These are phyloP conservation scores for Ogataea pilisensis DNA, from an alignment of 805 yeast genomes.

Conservation along the genomic window DNA sequence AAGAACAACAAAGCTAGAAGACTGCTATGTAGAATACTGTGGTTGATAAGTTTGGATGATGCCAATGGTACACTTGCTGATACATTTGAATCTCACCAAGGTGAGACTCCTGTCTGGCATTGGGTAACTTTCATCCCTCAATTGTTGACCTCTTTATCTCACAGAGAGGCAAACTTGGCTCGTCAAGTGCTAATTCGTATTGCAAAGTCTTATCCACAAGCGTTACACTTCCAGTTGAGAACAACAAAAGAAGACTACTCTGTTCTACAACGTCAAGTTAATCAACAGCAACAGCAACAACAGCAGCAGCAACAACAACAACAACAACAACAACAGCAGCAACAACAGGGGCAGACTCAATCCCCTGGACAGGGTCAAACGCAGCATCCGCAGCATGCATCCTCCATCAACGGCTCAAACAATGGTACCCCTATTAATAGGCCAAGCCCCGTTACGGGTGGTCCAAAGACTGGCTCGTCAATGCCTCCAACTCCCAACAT, in stretches of 20 bases:
- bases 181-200: conserved; percentile 84
- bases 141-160: conserved; percentile 81
- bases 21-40: conserved; percentile 80
- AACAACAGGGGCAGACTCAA: not conserved
- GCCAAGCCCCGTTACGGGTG: conserved; percentile 3
- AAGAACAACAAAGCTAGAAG: conserved; percentile 89
- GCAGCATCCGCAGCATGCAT: not conserved
- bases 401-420: conserved; percentile 1
- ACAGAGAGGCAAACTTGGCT: conserved; percentile 85
- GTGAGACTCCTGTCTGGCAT: conserved; percentile 98
- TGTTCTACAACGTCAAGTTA: conserved; percentile 72
- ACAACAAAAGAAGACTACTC: conserved; percentile 94
- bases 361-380: conserved; percentile 2
- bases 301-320: conserved; percentile 3
- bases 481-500: conserved; percentile 11
- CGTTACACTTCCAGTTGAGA: conserved; percentile 90
- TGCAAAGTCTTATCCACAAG: conserved; percentile 97
- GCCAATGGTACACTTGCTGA: conserved; percentile 71
- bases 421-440: conserved; percentile 1
- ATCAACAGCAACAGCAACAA: conserved; percentile 25
- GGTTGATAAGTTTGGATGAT: conserved; percentile 93
- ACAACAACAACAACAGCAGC: not conserved
- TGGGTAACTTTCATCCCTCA: conserved; percentile 98
- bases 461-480: not conserved
- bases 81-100: conserved; percentile 88